A percentile compares a stretch with the other conserved stretches of the same genome.
phyloP scores from a whole-genome alignment of 2,329 filamentous ascomycete species.

The Dactylellina cionopaga region DNA sequence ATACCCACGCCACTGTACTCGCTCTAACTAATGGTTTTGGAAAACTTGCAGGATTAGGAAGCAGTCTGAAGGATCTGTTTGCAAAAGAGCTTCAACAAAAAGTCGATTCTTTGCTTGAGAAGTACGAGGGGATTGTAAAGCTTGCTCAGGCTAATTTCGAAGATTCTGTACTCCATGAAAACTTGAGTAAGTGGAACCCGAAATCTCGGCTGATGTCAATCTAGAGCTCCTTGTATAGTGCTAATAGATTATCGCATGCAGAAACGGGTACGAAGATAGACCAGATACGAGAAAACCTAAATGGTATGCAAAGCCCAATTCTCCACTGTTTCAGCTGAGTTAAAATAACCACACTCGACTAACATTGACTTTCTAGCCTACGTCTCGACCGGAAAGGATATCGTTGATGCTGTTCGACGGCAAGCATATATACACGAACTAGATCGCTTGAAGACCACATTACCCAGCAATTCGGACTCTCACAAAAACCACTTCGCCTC shows the following conservation, averaged over 20 bases:
- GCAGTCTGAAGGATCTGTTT: constrained; percentile 20
- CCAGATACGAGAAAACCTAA: neutral
- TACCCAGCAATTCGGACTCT: neutral
- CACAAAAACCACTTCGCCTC: constrained; percentile 14
- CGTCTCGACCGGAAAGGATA: neutral
- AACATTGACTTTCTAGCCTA: constrained; percentile 11
- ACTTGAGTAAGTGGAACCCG: constrained; percentile 8
- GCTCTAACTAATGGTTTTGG: neutral
- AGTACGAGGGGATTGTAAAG: constrained; percentile 22
- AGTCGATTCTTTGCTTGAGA: constrained; percentile 1
- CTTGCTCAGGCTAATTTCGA: constrained; percentile 17
- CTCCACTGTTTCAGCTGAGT: too few species aligned
- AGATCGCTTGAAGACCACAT: neutral
- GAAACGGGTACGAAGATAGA: constrained; percentile 15
- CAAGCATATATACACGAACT: constrained; percentile 15
- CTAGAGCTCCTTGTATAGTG: too few species aligned
- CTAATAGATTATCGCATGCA: neutral
- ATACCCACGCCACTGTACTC: too few species aligned
- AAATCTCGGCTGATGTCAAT: too few species aligned
- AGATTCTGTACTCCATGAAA: constrained; percentile 23
- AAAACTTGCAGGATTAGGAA: constrained; percentile 11
- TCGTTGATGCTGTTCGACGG: constrained; percentile 12
- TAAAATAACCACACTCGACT: neutral
- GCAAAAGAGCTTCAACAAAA: constrained; percentile 22
- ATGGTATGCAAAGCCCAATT: neutral